Evolutionary conservation across 2,329 filamentous ascomycete species (phyloP).

Genomic region (Myriangium duriaei): DNA sequence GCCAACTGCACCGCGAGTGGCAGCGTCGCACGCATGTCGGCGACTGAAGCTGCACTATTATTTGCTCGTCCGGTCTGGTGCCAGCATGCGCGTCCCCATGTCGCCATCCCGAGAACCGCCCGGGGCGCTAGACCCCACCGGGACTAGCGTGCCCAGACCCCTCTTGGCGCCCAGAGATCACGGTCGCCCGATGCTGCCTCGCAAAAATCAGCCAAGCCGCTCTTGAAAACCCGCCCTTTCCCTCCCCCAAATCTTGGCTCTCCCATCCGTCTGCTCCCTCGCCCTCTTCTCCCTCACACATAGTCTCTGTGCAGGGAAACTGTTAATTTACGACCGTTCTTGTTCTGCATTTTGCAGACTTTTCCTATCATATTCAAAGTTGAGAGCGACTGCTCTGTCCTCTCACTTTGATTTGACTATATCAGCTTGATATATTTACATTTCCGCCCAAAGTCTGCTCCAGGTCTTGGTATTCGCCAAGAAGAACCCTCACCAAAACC

Average conservation of each 20-base stretch:
- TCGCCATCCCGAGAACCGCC: background rate
- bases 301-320: background rate
- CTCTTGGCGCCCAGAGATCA: background rate
- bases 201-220: background rate
- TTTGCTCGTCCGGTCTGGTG: no score
- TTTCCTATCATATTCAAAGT: background rate
- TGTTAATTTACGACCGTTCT: background rate
- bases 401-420: background rate
- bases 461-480: constrained; percentile 1
- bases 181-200: no score
- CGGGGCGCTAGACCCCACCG: background rate
- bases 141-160: background rate
- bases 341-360: background rate
- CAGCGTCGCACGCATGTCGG: no score
- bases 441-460: background rate
- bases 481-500: background rate
- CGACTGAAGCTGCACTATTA: no score
- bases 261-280: background rate
- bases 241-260: background rate
- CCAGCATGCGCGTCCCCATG: no score
- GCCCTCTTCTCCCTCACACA: background rate
- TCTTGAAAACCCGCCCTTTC: background rate
- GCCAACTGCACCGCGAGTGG: no score
- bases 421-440: background rate
- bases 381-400: background rate